Base-by-base conservation (phyloP, 129 eudicot species). In the Flaveria robusta region DNA sequence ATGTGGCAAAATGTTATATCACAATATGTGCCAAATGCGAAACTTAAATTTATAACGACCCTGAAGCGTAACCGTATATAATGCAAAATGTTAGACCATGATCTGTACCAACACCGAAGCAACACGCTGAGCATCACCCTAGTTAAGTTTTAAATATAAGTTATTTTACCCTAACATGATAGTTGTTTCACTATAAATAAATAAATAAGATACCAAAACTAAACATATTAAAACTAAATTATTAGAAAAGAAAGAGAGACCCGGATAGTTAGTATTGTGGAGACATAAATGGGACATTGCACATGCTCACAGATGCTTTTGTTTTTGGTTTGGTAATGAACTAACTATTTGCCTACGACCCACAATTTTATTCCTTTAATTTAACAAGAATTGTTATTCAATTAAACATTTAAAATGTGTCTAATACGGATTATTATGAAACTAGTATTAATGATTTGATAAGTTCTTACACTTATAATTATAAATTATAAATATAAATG, bases 271-370 rank as follows among this genome's bases (percentile, higher is more conserved):
- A 9, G 46, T 63, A 43, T 34, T 71, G 73, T 63, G 83, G 73
- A 79, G 77, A 79, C 83, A 71, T 71, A 71, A 79, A 72, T 72
- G 77, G 71, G 74, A 79, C 83, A 79, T 15, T 63, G 73, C 47
- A 79, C 78, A 79, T 79, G 83, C 71, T 79, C 71, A 55, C 63
- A 66, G 64, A 79, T 72, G 83, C 83, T 58, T 15, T 79, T 79
- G 83, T 73, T 79, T 71, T 79, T 71, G 46, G 78, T 79, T 72
- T 79, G 83, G 83, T 41, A 71, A 37, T 79, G 83, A 79, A 72
- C 71, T 66, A 79, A 64, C 66, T 63, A 79, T 79, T 79, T 79
- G 83, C 83, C 83, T 78, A 79, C 78, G 18, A 71, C 42, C 50
- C 42, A 49, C 73, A 24, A 41, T 79, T 77, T 15, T 6, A 43